Evolutionary conservation across 257 asterid species (phyloP).

Genomic region (Capsicum pubescens): DNA sequence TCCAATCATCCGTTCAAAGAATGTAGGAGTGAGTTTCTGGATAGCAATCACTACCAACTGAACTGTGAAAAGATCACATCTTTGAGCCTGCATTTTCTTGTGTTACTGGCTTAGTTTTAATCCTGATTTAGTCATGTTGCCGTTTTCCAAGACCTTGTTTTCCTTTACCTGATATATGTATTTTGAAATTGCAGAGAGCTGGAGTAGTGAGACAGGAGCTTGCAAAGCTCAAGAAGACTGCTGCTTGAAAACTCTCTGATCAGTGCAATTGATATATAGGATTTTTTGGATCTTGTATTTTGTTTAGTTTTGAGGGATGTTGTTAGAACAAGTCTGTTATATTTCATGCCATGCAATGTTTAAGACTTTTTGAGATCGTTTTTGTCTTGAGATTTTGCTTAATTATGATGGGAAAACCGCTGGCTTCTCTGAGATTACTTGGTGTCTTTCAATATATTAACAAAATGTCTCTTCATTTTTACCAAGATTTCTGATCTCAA

Average conservation of each 20-base stretch:
- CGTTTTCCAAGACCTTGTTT: background rate
- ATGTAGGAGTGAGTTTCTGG: background rate
- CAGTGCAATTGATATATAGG: slow-evolving; percentile 24
- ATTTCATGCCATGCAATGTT: background rate
- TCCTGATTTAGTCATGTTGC: background rate
- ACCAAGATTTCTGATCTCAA: background rate
- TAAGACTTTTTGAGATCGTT: background rate
- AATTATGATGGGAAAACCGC: background rate
- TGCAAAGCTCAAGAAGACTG: slow-evolving; percentile 64
- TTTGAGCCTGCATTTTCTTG: too few species aligned
- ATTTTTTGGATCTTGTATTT: slow-evolving; percentile 24
- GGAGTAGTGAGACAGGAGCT: slow-evolving; percentile 90
- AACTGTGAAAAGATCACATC: too few species aligned
- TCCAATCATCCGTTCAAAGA: background rate
- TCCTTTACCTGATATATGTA: background rate
- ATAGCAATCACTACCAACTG: background rate
- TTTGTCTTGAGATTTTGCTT: background rate
- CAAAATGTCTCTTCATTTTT: background rate
- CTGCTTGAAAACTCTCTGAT: background rate
- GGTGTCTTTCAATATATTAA: background rate
- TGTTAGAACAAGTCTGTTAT: background rate
- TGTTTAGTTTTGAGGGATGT: slow-evolving; percentile 15
- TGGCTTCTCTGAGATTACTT: background rate
- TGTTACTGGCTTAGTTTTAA: too few species aligned
- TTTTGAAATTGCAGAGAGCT: slow-evolving; percentile 65